phyloP scores from a whole-genome alignment of 805 yeast genomes.

The Ogataea parapolymorpha region DNA sequence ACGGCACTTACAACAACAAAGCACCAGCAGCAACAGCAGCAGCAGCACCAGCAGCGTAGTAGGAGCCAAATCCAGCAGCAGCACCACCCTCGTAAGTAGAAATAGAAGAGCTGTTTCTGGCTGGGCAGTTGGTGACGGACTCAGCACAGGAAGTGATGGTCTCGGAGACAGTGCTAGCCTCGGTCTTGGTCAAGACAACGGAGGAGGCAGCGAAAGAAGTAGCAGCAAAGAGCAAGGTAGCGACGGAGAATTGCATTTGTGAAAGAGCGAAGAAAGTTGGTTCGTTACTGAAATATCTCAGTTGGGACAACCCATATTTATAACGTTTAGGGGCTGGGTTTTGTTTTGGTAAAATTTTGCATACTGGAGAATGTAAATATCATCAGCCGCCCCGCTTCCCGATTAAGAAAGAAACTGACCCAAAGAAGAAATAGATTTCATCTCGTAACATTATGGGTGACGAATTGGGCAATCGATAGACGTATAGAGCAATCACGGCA shows the following conservation, averaged over 20 bases:
- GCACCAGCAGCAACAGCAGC: constrained; percentile 36
- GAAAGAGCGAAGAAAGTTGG: constrained; percentile 27
- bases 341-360: constrained; percentile 4
- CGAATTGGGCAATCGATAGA: not conserved
- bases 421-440: not conserved
- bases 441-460: not conserved
- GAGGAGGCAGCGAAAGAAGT: constrained; percentile 37
- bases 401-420: not conserved
- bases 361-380: constrained; percentile 8
- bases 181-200: constrained; percentile 32
- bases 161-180: constrained; percentile 35
- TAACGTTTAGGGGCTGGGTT: constrained; percentile 7
- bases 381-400: constrained; percentile 3
- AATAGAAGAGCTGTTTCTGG: constrained; percentile 23
- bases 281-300: not conserved
- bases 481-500: not conserved
- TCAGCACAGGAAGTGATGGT: constrained; percentile 39
- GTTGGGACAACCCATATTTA: constrained; percentile 12
- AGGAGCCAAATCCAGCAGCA: constrained; percentile 24
- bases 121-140: constrained; percentile 44
- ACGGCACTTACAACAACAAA: constrained; percentile 29
- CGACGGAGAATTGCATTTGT: constrained; percentile 47
- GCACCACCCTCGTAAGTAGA: constrained; percentile 36
- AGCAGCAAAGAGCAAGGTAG: constrained; percentile 35
- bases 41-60: constrained; percentile 33